Conservation (phyloP, 192 early-diverging fungal species). For the Paraglomus brasilianum region DNA sequence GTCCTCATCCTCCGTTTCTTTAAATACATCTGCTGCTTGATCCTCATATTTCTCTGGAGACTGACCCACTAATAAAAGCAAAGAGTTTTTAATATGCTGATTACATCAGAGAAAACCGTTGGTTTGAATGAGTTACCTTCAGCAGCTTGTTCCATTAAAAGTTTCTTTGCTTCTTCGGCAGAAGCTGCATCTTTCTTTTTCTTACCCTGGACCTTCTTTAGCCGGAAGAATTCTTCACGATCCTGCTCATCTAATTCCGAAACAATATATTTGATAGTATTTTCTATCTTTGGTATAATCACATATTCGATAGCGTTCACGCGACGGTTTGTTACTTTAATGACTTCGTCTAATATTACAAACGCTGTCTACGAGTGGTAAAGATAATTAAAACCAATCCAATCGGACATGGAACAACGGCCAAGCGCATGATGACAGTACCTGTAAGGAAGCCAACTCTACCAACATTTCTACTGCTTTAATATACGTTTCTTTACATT, state of each 20-base stretch:
- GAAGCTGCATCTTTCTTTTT: constrained; percentile 85
- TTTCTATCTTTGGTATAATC: constrained; percentile 97
- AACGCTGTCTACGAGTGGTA: constrained; percentile 83
- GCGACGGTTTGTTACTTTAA: constrained; percentile 97
- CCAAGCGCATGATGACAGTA: constrained; percentile 30
- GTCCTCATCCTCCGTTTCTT: constrained; percentile 50
- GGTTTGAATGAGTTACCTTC: constrained; percentile 20
- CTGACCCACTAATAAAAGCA: constrained; percentile 2
- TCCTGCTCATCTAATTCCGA: constrained; percentile 98
- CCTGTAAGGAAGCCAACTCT: constrained; percentile 97
- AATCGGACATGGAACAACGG: not conserved
- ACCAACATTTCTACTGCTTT: constrained; percentile 95
- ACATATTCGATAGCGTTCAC: constrained; percentile 99
- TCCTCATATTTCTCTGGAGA: not conserved
- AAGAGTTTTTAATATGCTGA: not conserved
- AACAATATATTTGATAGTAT: constrained; percentile 95
- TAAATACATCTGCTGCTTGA: constrained; percentile 43
- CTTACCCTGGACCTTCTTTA: constrained; percentile 98
- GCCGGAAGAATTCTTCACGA: constrained; percentile 96
- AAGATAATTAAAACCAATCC: not conserved
- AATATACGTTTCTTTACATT: constrained; percentile 90
- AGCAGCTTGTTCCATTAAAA: constrained; percentile 39
- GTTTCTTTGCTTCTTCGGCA: constrained; percentile 55
- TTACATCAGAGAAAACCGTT: constrained; percentile 8
- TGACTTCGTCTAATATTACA: constrained; percentile 98